Evolutionary conservation across 23 red algal genomes (phyloP), one percentile per base, ranked within the genome.

Genomic region (Gracilaria domingensis): DNA sequence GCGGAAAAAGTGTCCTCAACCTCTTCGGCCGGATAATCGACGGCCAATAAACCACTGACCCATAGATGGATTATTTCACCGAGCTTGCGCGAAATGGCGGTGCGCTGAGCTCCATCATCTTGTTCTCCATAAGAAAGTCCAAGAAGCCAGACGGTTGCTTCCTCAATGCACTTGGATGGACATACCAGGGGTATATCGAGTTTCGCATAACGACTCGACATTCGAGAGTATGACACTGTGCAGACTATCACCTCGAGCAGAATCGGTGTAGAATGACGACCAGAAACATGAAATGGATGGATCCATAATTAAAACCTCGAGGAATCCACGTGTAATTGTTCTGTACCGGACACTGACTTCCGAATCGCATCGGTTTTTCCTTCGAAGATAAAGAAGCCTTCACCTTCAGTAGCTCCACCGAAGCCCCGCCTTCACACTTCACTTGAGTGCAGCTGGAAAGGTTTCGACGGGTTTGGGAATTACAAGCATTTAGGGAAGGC

Each of bases 51-150:
- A 25, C 79, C 79, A 60, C 79, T 45, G n/a, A 26, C 58, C 79
- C 79, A 82, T 4, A 29, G 1, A 16, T 82, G 37, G 37, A 82
- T 59, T 60, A 82, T 53, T 39, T 82, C 58, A 25, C 40, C 79
- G 3, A 82, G 17, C 29, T 64, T 65, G 16, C 26, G 54, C 56
- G 54, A 62, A 44, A 82, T 47, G 24, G n/a, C 18, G 2, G 21
- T 34, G 17, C 79, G 79, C 64, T 82, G 53, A 18, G 21, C 53
- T 8, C 79, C 79, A 82, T 82, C 79, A 18, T 82, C 79, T 11
- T 82, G 79, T 37, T 82, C 79, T 0, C 79, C 58, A 53, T 24
- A 82, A 9, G 79, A 82, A 4, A 65, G 79, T 12, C 79, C 79
- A 2, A 82, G 23, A 59, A 82, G 79, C 36, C 18, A 40, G 37